phyloP scores from a whole-genome alignment of 768 basidiomycete genomes.

The Amanita thiersii region DNA sequence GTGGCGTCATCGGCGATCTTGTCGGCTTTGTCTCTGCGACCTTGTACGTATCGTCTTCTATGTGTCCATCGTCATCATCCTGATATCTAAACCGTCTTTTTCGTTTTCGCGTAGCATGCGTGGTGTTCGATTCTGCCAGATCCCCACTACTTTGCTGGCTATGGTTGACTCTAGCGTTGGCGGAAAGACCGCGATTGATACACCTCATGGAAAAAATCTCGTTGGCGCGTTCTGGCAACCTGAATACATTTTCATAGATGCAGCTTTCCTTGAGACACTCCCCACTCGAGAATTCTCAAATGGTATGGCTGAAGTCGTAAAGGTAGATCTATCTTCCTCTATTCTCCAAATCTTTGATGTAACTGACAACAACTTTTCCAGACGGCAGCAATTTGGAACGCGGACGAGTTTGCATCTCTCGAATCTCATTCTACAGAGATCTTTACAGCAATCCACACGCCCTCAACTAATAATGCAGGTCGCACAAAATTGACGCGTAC shows the following conservation, averaged over 20 bases:
- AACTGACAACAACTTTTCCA: constrained; percentile 20
- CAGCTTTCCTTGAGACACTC: constrained; percentile 90
- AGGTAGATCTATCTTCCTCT: constrained; percentile 42
- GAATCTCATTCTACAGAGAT: constrained; percentile 84
- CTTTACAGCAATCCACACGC: constrained; percentile 74
- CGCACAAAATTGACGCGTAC: constrained; percentile 61
- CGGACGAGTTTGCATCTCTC: constrained; percentile 77
- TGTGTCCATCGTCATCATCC: neutral
- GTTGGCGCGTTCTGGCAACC: constrained; percentile 99
- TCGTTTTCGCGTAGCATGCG: constrained; percentile 68
- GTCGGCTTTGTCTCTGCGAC: constrained; percentile 96
- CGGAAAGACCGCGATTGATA: constrained; percentile 99
- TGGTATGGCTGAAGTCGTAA: constrained; percentile 97
- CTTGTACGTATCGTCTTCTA: constrained; percentile 52
- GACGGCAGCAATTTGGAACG: constrained; percentile 99
- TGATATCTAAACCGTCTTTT: constrained; percentile 8
- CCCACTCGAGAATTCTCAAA: constrained; percentile 94
- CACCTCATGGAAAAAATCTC: constrained; percentile 95
- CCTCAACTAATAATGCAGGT: constrained; percentile 49
- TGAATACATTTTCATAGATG: constrained; percentile 94
- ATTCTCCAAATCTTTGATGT: neutral
- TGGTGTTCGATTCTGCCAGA: constrained; percentile 90
- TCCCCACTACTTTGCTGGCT: constrained; percentile 92
- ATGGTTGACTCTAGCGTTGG: constrained; percentile 99
- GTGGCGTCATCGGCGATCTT: constrained; percentile 95